phyloP scores from a whole-genome alignment of 768 basidiomycete species.

The Austroboletus eburneus region DNA sequence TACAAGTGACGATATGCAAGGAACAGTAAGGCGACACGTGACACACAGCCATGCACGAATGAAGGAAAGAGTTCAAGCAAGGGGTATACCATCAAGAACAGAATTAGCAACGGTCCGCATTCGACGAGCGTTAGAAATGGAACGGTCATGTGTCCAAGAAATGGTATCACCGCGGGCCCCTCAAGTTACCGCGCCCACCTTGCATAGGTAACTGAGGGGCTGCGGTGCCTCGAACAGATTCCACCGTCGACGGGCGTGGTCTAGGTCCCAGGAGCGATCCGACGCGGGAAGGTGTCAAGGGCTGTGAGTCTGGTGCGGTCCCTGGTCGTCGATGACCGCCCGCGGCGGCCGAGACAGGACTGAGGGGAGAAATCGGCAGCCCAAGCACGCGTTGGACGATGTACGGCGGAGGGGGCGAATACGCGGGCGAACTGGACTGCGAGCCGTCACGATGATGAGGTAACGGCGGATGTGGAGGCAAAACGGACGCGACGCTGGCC shows the following conservation, averaged over 20 bases:
- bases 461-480: slow-evolving; percentile 43
- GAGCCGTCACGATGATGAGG: slow-evolving; percentile 29
- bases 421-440: slow-evolving; percentile 12
- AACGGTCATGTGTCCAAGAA: slow-evolving; percentile 27
- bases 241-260: slow-evolving; percentile 21
- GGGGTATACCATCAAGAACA: slow-evolving; percentile 22
- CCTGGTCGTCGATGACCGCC: slow-evolving; percentile 10
- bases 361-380: slow-evolving; percentile 22
- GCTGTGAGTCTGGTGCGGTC: slow-evolving; percentile 4
- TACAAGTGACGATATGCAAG: too few species aligned
- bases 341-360: slow-evolving; percentile 8
- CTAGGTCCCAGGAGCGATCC: slow-evolving; percentile 29
- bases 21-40: too few species aligned
- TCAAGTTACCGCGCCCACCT: slow-evolving; percentile 22
- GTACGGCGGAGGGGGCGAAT: slow-evolving; percentile 25
- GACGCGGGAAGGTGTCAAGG: slow-evolving; percentile 8
- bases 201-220: slow-evolving; percentile 30
- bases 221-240: slow-evolving; percentile 16
- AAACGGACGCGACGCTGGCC: slow-evolving; percentile 31
- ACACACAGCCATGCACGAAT: too few species aligned
- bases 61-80: too few species aligned
- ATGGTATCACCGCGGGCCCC: slow-evolving; percentile 10
- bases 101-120: too few species aligned
- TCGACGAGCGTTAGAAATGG: too few species aligned
- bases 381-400: slow-evolving; percentile 32